These are phyloP conservation scores for Penicillium manginii DNA, from an alignment of 495 filamentous ascomycete genomes.

Conservation along the genomic window DNA sequence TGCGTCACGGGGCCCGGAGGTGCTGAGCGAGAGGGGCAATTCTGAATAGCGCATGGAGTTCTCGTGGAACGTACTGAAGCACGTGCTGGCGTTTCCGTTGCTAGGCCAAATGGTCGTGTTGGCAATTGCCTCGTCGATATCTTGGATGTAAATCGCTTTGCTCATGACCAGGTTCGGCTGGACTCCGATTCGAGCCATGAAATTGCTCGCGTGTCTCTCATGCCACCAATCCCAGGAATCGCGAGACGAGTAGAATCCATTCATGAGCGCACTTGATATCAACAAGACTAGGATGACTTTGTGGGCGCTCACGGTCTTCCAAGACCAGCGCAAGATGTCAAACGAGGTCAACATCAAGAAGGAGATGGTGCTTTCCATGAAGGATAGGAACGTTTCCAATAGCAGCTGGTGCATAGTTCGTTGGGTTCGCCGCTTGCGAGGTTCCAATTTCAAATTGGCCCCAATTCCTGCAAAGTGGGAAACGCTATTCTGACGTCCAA, in stretches of 20 bases:
- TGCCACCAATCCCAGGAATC: conserved; percentile 78
- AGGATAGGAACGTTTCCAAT: conserved; percentile 66
- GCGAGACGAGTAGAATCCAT: conserved; percentile 70
- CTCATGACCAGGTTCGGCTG: conserved; percentile 78
- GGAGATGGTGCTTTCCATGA: conserved; percentile 69
- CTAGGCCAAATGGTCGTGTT: conserved; percentile 44
- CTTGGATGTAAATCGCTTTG: conserved; percentile 79
- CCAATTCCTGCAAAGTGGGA: conserved; percentile 62
- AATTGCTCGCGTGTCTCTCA: conserved; percentile 76
- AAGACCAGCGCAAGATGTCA: conserved; percentile 62
- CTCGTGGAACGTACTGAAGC: conserved; percentile 51
- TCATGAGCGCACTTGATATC: conserved; percentile 65
- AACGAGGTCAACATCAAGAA: conserved; percentile 76
- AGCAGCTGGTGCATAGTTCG: conserved; percentile 71
- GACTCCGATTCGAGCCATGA: conserved; percentile 81
- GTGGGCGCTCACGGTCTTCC: conserved; percentile 74
- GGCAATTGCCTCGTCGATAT: conserved; percentile 71
- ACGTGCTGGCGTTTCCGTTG: conserved; percentile 42
- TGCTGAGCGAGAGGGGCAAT: conserved; percentile 35
- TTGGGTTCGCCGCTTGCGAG: conserved; percentile 63
- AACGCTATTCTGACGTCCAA: conserved; percentile 72
- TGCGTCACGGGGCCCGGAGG: conserved; percentile 38
- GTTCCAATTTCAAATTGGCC: conserved; percentile 39
- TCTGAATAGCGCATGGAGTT: conserved; percentile 38
- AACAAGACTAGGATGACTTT: conserved; percentile 72